phyloP scores from a whole-genome alignment of 2,329 filamentous ascomycete species.

The Phyllosticta paracitricarpa region DNA sequence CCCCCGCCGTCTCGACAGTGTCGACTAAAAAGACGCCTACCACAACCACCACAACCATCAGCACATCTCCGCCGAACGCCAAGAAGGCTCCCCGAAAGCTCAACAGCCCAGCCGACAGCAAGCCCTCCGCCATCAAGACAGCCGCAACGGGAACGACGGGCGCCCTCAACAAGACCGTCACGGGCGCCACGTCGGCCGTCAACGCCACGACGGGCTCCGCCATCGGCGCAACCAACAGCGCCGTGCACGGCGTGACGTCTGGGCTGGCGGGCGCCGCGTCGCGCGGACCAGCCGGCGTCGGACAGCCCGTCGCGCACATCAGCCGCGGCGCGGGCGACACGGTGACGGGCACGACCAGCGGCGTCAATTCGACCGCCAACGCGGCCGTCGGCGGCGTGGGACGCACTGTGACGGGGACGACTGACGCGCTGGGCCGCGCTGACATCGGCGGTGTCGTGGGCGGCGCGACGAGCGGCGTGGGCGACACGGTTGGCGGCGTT shows the following conservation, averaged over 20 bases:
- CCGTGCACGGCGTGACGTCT: constrained; percentile 28
- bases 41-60: not conserved
- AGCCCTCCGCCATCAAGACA: constrained; percentile 20
- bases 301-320: constrained; percentile 30
- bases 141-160: constrained; percentile 25
- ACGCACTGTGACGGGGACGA: constrained; percentile 35
- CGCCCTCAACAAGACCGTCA: constrained; percentile 27
- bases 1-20: not conserved
- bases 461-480: constrained; percentile 27
- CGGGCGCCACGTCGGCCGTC: constrained; percentile 23
- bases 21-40: not conserved
- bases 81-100: constrained; percentile 10
- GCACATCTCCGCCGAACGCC: not conserved
- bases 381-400: constrained; percentile 32
- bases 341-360: constrained; percentile 28
- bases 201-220: constrained; percentile 29
- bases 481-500: constrained; percentile 23
- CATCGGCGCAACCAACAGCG: constrained; percentile 26
- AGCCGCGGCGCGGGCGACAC: constrained; percentile 34
- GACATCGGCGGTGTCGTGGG: constrained; percentile 30
- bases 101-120: not conserved
- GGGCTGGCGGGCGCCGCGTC: constrained; percentile 28
- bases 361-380: constrained; percentile 31
- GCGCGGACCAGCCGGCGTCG: constrained; percentile 23
- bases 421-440: constrained; percentile 32